Evolutionary conservation across 306 rosid species (phyloP), one percentile per base, ranked within the genome.

Genomic region (Lathyrus aphaca): DNA sequence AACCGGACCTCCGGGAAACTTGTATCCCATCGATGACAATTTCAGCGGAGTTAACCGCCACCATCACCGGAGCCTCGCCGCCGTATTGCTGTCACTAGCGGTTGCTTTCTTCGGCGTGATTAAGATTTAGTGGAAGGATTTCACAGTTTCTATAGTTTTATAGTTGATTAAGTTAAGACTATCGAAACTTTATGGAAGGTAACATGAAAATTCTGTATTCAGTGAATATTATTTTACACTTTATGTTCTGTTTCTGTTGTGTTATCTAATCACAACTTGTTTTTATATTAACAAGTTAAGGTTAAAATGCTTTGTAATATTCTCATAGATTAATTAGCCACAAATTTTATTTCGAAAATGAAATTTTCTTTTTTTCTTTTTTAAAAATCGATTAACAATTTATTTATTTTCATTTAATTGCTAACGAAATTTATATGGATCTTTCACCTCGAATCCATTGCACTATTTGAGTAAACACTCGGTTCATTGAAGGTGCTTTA

Each of bases 1-100:
- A 18, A 82, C 83, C n/a, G 86, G 83, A 8, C 86, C 86, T 9
- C 86, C 86, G 2, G 81, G 81, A 16, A 69, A 79, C 51, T 48
- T 82, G 79, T 82, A 82, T 18, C 86, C 86, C 1, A 32, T 82
- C 0, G 86, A 79, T 10, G 66, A 75, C 60, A 35, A 79, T 79
- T 82, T 78, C 81, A 82, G 49, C 12, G 79, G 69, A 18, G 79
- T 69, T 0, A n/a, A 3, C 58, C 59, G 19, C 42, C 51, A 19
- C 60, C 66, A 14, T 30, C 71, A 53, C 69, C 54, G 56, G 73
- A 78, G 69, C 40, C 19, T 63, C 16, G 32, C 54, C 35, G 18
- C 19, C 0, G n/a, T 51, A 49, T 30, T 71, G 78, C 11, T 66
- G 73, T 78, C 81, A 1, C 25, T 78, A 11, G 54, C 68, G 4